phyloP scores from a whole-genome alignment of 164 flowering plant species.

The Akebia trifoliata region DNA sequence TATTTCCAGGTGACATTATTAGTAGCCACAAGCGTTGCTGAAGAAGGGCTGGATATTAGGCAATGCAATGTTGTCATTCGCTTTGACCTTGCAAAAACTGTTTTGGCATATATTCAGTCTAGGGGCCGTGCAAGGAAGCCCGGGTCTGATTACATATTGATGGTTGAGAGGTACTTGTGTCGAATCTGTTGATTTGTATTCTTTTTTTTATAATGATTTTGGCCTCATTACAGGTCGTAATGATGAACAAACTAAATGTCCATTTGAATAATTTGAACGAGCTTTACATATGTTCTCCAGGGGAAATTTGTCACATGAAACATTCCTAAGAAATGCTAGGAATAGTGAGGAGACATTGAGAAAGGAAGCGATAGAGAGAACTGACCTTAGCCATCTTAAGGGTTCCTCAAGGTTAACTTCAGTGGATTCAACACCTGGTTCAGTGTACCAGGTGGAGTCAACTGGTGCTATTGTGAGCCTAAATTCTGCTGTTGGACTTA shows the following conservation, averaged over 20 bases:
- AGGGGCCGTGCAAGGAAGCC: slow-evolving; percentile 99
- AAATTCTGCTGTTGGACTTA: slow-evolving; percentile 96
- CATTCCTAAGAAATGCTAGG: slow-evolving; percentile 87
- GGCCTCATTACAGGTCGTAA: background rate
- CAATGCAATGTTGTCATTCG: slow-evolving; percentile 99
- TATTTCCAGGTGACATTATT: slow-evolving; percentile 70
- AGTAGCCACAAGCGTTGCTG: slow-evolving; percentile 99
- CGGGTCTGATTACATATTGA: slow-evolving; percentile 96
- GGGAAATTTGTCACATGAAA: slow-evolving; percentile 82
- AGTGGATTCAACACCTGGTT: slow-evolving; percentile 57
- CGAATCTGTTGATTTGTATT: background rate
- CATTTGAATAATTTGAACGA: slow-evolving; percentile 6
- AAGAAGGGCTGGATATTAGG: slow-evolving; percentile 98
- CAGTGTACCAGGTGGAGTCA: slow-evolving; percentile 91
- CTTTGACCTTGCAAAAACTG: slow-evolving; percentile 99
- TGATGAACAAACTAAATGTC: too few relatives aligned
- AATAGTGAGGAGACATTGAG: slow-evolving; percentile 98
- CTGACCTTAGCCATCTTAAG: slow-evolving; percentile 92
- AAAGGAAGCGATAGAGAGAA: slow-evolving; percentile 94
- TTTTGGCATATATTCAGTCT: slow-evolving; percentile 96
- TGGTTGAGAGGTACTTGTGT: slow-evolving; percentile 85
- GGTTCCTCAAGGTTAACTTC: slow-evolving; percentile 55
- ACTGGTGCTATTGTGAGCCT: slow-evolving; percentile 98
- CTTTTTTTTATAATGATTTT: background rate
- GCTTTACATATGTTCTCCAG: slow-evolving; percentile 28